Conservation (phyloP, 306 rosid genomes). For the Ziziphus jujuba region DNA sequence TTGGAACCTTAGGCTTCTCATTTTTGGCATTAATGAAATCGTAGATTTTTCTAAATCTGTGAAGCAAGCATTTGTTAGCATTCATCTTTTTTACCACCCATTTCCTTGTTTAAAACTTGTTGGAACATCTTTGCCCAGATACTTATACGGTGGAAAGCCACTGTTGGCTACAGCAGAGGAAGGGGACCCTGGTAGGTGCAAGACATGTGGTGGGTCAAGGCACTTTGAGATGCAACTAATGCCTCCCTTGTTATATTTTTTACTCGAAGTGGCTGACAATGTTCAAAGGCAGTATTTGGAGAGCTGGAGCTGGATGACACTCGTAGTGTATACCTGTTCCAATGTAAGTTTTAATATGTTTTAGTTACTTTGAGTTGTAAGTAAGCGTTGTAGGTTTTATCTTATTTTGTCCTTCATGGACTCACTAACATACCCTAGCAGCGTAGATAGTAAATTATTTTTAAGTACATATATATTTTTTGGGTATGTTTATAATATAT, state of each 20-base stretch:
- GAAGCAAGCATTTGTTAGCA: background rate
- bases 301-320: constrained; percentile 94
- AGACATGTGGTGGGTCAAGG: constrained; percentile 67
- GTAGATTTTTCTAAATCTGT: background rate
- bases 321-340: constrained; percentile 70
- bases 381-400: background rate
- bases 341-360: constrained; percentile 42
- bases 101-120: constrained; percentile 1
- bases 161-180: constrained; percentile 55
- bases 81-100: constrained; percentile 1
- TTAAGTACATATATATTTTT: too few relatives aligned
- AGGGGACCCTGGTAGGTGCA: constrained; percentile 62
- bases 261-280: constrained; percentile 65
- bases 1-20: background rate
- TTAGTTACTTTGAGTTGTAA: constrained; percentile 12
- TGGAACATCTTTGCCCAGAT: constrained; percentile 42
- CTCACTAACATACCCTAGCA: too few relatives aligned
- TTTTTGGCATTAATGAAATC: background rate
- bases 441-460: too few relatives aligned
- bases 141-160: constrained; percentile 71
- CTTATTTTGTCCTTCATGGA: too few relatives aligned
- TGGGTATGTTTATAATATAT: background rate
- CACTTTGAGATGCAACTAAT: constrained; percentile 85
- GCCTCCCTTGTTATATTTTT: constrained; percentile 78
- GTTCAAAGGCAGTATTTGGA: constrained; percentile 44